Percentiles rank a stretch among this genome's conserved stretches.
Conservation (phyloP, 345 rosid species). For the Lepidium sativum region DNA sequence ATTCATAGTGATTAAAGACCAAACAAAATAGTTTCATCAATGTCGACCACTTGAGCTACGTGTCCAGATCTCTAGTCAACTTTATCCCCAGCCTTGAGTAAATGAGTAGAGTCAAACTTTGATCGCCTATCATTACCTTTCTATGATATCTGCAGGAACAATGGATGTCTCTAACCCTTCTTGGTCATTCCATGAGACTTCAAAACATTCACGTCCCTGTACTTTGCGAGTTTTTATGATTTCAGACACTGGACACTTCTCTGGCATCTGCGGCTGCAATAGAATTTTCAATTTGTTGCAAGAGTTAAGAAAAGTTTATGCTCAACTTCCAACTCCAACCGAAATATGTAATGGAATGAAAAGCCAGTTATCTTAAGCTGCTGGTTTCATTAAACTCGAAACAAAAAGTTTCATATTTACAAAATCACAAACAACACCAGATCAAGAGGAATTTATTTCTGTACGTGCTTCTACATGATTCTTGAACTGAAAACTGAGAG, state of each 20-base stretch:
- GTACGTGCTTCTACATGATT: background rate
- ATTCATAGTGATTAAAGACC: background rate
- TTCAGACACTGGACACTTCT: conserved; percentile 66
- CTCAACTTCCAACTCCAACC: background rate
- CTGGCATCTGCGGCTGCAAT: conserved; percentile 47
- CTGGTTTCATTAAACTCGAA: background rate
- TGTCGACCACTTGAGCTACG: background rate
- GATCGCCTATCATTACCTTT: conserved; percentile 38
- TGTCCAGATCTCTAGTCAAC: background rate
- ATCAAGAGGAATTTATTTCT: background rate
- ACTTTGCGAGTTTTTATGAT: conserved; percentile 61
- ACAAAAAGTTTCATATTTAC: background rate
- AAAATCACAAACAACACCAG: background rate
- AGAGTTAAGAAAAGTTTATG: background rate
- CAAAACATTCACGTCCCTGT: conserved; percentile 67
- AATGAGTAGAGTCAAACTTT: background rate
- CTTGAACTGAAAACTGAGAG: background rate
- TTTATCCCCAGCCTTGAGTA: background rate
- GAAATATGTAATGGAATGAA: no score
- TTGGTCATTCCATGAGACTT: conserved; percentile 63
- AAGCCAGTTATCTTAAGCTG: background rate
- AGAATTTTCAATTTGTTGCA: background rate
- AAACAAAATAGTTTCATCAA: background rate
- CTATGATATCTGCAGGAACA: conserved; percentile 72
- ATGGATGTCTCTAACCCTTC: conserved; percentile 57